Conservation (phyloP, 345 rosid species). For the Syzygium grande region DNA sequence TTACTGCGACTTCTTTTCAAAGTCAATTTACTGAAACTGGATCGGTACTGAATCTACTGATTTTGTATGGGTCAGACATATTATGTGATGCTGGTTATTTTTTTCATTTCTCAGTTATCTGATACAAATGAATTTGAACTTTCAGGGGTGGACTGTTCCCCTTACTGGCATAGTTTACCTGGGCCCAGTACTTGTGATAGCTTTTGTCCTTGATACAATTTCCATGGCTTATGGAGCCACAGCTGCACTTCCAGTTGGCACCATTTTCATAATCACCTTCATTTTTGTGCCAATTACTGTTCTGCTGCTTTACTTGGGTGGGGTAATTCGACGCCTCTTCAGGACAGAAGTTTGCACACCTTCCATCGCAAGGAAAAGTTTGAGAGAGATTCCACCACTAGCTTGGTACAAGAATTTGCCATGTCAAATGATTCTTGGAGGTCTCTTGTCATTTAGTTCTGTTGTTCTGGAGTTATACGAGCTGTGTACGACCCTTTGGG, state of each 20-base stretch:
- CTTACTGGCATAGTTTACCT: conserved; percentile 54
- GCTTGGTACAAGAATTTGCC: conserved; percentile 64
- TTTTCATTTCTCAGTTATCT: not conserved
- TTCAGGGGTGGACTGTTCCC: conserved; percentile 61
- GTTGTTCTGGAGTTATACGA: conserved; percentile 64
- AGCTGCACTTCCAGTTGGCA: conserved; percentile 75
- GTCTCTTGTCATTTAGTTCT: conserved; percentile 67
- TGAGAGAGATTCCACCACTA: conserved; percentile 51
- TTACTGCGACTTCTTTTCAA: conserved; percentile 60
- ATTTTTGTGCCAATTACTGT: conserved; percentile 29
- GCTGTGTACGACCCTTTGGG: conserved; percentile 66
- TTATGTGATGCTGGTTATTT: not conserved
- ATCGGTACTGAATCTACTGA: conserved; percentile 36
- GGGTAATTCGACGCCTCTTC: conserved; percentile 45
- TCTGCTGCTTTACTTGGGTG: conserved; percentile 75
- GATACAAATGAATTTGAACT: not conserved
- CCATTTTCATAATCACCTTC: conserved; percentile 49
- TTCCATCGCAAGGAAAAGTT: conserved; percentile 36
- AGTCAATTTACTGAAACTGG: conserved; percentile 49
- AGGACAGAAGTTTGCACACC: conserved; percentile 61
- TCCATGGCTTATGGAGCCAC: conserved; percentile 68
- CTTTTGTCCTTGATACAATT: conserved; percentile 47
- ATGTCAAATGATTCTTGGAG: conserved; percentile 60
- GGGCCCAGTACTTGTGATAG: conserved; percentile 42
- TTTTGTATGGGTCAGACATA: not conserved